These are phyloP conservation scores for Botrytis aclada DNA, from an alignment of 2,329 filamentous ascomycete genomes.

Conservation along the genomic window DNA sequence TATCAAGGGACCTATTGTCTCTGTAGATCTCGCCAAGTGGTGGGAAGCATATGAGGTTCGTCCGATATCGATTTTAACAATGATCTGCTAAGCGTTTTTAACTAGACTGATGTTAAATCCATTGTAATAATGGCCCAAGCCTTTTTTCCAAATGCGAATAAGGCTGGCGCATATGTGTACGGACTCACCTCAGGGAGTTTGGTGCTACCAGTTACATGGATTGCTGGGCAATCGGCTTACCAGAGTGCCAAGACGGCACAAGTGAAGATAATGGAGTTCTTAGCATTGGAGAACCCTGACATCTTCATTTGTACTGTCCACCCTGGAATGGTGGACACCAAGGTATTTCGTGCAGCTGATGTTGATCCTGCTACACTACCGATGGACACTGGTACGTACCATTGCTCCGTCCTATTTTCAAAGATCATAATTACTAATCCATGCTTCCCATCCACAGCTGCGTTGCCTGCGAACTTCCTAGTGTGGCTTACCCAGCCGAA, in stretches of 20 bases:
- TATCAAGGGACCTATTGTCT: background rate
- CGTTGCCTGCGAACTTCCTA: slow-evolving; percentile 25
- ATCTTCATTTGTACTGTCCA: background rate
- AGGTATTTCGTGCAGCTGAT: background rate
- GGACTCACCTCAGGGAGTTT: background rate
- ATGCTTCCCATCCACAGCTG: slow-evolving; percentile 10
- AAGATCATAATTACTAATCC: no score
- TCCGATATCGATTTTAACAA: no score
- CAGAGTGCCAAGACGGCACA: background rate
- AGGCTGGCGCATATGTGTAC: background rate
- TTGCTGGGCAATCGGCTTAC: background rate
- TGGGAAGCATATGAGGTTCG: background rate
- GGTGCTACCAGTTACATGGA: background rate
- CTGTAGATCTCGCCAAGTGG: background rate
- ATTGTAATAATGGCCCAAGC: background rate
- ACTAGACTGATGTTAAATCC: background rate
- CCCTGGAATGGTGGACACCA: slow-evolving; percentile 1
- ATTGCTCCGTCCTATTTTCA: background rate
- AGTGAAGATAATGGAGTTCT: slow-evolving; percentile 1
- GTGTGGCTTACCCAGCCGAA: slow-evolving; percentile 38
- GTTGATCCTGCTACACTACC: background rate
- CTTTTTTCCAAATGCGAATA: background rate
- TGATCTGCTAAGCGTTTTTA: background rate
- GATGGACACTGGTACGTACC: background rate
- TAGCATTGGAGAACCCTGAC: background rate